These are phyloP conservation scores for Rubia occidens DNA, from an alignment of 305 asterid genomes.

Conservation along the genomic window DNA sequence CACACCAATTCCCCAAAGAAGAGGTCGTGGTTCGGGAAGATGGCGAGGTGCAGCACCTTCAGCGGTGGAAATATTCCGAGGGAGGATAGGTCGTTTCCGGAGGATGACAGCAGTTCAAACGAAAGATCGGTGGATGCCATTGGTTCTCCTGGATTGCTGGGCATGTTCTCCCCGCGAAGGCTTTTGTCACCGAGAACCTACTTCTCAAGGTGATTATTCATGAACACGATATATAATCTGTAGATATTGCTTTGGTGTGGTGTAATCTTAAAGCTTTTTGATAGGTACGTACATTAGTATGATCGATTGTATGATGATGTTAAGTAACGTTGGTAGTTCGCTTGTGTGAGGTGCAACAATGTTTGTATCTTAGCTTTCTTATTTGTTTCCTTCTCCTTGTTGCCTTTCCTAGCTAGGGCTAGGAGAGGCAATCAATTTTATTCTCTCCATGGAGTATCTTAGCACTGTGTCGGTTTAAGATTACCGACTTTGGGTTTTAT, in stretches of 20 bases:
- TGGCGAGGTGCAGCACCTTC: constrained; percentile 60
- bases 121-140: constrained; percentile 41
- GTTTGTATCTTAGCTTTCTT: neutral
- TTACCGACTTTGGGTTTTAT: too few species aligned
- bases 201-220: constrained; percentile 8
- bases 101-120: constrained; percentile 19
- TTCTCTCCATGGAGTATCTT: neutral
- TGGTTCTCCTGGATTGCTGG: constrained; percentile 55
- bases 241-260: neutral
- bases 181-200: constrained; percentile 50
- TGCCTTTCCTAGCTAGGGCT: neutral
- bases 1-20: constrained; percentile 33
- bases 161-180: constrained; percentile 64
- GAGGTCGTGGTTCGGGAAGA: constrained; percentile 67
- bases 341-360: neutral
- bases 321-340: neutral
- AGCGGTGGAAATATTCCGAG: constrained; percentile 30
- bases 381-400: neutral
- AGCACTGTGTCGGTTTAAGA: too few species aligned
- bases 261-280: neutral
- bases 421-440: neutral
- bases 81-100: constrained; percentile 28
- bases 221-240: neutral
- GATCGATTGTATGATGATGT: neutral
- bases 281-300: neutral